Percentiles rank a stretch among this genome's conserved stretches.
phyloP scores from a whole-genome alignment of 768 basidiomycete genomes.

The Lactarius psammicola region DNA sequence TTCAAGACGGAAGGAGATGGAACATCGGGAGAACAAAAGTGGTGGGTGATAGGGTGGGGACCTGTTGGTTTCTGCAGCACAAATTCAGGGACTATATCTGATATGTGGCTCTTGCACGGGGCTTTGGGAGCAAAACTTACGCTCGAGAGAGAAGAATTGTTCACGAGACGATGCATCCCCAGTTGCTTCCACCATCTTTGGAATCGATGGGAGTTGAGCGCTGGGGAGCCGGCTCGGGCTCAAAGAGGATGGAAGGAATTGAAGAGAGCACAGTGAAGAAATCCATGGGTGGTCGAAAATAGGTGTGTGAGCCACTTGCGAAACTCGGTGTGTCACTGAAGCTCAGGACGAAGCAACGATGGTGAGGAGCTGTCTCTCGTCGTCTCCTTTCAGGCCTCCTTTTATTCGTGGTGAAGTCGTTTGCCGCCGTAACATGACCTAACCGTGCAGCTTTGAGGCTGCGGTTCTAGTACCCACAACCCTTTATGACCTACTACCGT shows the following conservation, averaged over 20 bases:
- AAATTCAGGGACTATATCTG: background rate
- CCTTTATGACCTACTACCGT: too few relatives aligned
- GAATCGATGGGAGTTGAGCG: conserved; percentile 3
- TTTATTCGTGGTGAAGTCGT: background rate
- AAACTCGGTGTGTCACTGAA: background rate
- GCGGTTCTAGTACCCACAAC: background rate
- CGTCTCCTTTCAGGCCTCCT: background rate
- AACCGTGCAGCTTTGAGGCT: background rate
- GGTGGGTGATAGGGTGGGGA: too few relatives aligned
- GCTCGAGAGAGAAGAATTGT: background rate
- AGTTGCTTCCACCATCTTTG: background rate
- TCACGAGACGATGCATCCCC: conserved; percentile 2
- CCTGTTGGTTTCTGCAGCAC: background rate
- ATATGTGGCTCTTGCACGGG: background rate
- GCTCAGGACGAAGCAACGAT: background rate
- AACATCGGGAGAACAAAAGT: background rate
- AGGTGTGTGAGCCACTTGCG: background rate
- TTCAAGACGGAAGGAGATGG: background rate
- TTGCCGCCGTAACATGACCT: background rate
- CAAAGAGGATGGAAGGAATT: background rate
- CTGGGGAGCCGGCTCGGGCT: background rate
- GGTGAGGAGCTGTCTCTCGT: background rate
- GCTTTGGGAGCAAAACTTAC: background rate
- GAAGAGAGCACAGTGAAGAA: background rate
- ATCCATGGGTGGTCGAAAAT: background rate